Percentiles rank a stretch among this genome's conserved stretches.
Conservation (phyloP, 2,329 filamentous ascomycete species). For the Ustulina deusta region DNA sequence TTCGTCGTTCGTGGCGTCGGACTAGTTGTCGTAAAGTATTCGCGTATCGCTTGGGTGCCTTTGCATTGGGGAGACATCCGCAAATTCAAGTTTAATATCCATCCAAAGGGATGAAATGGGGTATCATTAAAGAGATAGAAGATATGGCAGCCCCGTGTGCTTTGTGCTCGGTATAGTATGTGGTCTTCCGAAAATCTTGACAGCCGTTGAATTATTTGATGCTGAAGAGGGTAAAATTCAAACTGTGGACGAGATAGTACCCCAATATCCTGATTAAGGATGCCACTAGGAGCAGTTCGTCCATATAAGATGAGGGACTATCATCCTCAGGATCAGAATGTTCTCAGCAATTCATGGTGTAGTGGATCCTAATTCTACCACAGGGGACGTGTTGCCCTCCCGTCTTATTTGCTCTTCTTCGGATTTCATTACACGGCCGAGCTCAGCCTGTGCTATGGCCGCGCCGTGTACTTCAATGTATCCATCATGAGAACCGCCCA, state of each 20-base stretch:
- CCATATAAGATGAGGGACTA: neutral
- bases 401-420: conserved; percentile 52
- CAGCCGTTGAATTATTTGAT: neutral
- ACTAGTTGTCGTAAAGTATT: neutral
- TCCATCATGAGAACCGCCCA: conserved; percentile 58
- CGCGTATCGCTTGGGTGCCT: neutral
- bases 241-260: neutral
- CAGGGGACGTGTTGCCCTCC: conserved; percentile 51
- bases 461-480: conserved; percentile 54
- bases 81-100: conserved; percentile 23
- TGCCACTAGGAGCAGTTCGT: neutral
- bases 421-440: conserved; percentile 49
- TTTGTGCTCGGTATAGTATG: conserved; percentile 18
- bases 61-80: conserved; percentile 2
- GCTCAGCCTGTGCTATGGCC: conserved; percentile 45
- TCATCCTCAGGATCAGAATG: neutral
- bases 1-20: neutral
- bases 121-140: conserved; percentile 34
- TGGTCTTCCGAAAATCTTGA: neutral
- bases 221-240: neutral
- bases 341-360: conserved; percentile 43
- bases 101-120: conserved; percentile 28
- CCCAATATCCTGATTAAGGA: neutral
- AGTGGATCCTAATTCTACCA: conserved; percentile 50
- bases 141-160: conserved; percentile 24